A percentile compares a stretch with the other conserved stretches of the same genome.
phyloP scores from a whole-genome alignment of 148 eudicot species.

The Persicaria tinctoria region DNA sequence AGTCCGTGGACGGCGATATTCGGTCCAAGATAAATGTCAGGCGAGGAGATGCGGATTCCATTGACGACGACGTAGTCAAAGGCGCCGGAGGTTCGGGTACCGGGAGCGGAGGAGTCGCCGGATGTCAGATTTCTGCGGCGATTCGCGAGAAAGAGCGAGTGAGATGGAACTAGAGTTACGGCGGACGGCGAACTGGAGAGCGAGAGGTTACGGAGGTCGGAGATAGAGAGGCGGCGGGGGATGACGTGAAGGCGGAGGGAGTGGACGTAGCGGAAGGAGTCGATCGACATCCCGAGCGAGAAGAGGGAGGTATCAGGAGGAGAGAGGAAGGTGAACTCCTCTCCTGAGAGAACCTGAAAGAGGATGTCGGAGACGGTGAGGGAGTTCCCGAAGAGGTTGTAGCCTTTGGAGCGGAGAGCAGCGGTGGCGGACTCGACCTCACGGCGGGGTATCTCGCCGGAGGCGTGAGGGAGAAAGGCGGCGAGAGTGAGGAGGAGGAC shows the following conservation, averaged over 20 bases:
- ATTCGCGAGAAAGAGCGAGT: constrained; percentile 22
- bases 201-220: constrained; percentile 32
- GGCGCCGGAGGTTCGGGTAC: not conserved
- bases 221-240: constrained; percentile 29
- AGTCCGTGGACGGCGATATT: constrained; percentile 43
- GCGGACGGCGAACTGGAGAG: constrained; percentile 20
- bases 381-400: constrained; percentile 41
- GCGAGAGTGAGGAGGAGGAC: not conserved
- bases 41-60: constrained; percentile 35
- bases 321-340: constrained; percentile 37
- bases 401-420: constrained; percentile 26
- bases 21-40: constrained; percentile 37
- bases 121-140: constrained; percentile 6
- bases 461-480: not conserved
- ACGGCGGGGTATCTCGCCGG: constrained; percentile 7
- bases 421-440: constrained; percentile 24
- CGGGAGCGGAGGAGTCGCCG: not conserved
- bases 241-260: constrained; percentile 43
- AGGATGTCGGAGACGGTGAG: constrained; percentile 37
- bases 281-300: constrained; percentile 42
- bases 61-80: constrained; percentile 24
- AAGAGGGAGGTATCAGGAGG: constrained; percentile 37
- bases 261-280: constrained; percentile 36
- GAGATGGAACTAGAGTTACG: constrained; percentile 33
- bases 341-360: constrained; percentile 24